Evolutionary conservation across 805 yeast genomes (phyloP).

Genomic region (Yamadazyma scolyti): DNA sequence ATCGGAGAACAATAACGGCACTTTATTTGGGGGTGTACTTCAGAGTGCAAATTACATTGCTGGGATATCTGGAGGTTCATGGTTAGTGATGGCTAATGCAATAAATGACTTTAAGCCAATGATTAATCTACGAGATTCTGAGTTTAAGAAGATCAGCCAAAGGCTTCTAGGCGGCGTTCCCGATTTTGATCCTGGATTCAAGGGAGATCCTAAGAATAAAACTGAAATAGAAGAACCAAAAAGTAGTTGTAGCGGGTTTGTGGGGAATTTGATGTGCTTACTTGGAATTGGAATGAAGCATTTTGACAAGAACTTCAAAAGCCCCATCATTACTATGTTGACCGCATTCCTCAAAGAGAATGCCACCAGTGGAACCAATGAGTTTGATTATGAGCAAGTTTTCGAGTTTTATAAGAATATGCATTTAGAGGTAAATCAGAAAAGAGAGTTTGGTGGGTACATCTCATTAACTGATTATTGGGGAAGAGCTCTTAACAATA

Average conservation of each 20-base stretch:
- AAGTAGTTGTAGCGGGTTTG: no score
- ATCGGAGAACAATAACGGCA: constrained; percentile 20
- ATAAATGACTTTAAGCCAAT: constrained; percentile 29
- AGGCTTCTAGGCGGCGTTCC: constrained; percentile 58
- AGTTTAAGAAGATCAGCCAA: constrained; percentile 40
- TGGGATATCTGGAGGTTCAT: constrained; percentile 72
- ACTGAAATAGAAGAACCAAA: neutral
- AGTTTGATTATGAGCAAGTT: constrained; percentile 15
- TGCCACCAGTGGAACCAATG: neutral
- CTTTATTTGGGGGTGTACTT: constrained; percentile 37
- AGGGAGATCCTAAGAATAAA: constrained; percentile 1
- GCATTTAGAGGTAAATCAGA: constrained; percentile 51
- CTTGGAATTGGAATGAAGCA: no score
- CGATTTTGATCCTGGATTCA: constrained; percentile 36
- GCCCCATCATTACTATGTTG: neutral
- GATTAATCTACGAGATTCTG: neutral
- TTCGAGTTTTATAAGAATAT: constrained; percentile 48
- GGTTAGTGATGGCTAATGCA: constrained; percentile 53
- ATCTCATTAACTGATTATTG: constrained; percentile 65
- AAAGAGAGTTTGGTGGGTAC: constrained; percentile 50
- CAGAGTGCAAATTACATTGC: constrained; percentile 55
- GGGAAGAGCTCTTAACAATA: constrained; percentile 58
- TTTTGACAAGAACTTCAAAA: neutral
- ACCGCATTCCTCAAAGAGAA: neutral
- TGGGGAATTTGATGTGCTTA: no score